Conservation (phyloP, 176 grass and related monocot genomes). For the Pharus latifolius region DNA sequence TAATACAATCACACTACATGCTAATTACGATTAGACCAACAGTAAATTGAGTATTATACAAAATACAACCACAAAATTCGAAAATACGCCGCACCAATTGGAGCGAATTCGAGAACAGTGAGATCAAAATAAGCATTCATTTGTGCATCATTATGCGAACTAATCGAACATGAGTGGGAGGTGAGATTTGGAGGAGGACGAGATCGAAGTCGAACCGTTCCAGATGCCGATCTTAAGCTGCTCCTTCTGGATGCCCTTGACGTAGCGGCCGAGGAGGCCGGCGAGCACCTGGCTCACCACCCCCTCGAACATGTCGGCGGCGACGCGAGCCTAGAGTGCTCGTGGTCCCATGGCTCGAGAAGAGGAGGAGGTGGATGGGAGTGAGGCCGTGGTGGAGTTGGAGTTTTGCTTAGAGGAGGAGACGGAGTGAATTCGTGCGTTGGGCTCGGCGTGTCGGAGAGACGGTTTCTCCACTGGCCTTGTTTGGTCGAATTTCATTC, state of each 20-base stretch:
- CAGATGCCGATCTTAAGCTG: constrained; percentile 97
- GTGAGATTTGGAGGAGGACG: background rate
- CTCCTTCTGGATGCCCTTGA: constrained; percentile 93
- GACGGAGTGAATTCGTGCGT: too few relatives aligned
- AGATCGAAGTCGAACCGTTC: constrained; percentile 50
- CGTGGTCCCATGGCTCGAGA: constrained; percentile 43
- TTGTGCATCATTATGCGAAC: background rate
- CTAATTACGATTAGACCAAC: too few relatives aligned
- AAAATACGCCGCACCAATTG: too few relatives aligned
- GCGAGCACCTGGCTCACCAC: constrained; percentile 91
- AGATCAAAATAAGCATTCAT: background rate
- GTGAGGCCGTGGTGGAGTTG: too few relatives aligned
- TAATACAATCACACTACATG: background rate
- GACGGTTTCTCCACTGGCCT: too few relatives aligned
- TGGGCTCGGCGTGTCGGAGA: too few relatives aligned
- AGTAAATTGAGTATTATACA: too few relatives aligned
- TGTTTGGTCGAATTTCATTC: too few relatives aligned
- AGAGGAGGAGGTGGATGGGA: too few relatives aligned
- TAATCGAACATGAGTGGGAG: background rate
- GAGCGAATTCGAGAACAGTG: too few relatives aligned
- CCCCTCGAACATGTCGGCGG: constrained; percentile 79
- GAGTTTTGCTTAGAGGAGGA: too few relatives aligned
- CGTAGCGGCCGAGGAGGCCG: constrained; percentile 82
- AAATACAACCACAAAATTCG: too few relatives aligned
- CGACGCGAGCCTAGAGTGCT: background rate